phyloP scores from a whole-genome alignment of 169 alveolate genomes.

The Plasmodium blacklocki region DNA sequence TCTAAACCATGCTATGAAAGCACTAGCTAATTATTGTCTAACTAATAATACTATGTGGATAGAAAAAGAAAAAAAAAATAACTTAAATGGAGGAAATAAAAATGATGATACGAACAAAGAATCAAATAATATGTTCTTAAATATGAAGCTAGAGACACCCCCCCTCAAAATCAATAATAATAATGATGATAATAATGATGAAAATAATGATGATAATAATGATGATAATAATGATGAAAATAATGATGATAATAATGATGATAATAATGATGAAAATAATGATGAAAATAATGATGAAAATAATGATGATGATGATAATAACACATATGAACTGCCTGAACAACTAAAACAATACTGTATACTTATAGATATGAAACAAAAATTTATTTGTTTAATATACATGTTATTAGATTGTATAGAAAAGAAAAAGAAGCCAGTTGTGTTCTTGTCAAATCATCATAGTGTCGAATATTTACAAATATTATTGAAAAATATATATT shows the following conservation, averaged over 20 bases:
- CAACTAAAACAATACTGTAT: constrained; percentile 46
- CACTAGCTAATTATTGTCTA: constrained; percentile 85
- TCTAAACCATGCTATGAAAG: constrained; percentile 84
- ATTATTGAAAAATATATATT: constrained; percentile 75
- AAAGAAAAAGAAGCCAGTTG: constrained; percentile 49
- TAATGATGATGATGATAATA: neutral
- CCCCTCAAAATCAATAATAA: neutral
- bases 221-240: too few relatives aligned
- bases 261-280: too few relatives aligned
- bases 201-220: neutral
- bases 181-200: neutral
- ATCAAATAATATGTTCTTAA: neutral
- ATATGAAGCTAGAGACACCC: too few relatives aligned
- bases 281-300: neutral
- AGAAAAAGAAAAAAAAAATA: neutral
- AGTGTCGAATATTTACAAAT: constrained; percentile 78
- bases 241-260: neutral
- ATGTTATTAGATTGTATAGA: constrained; percentile 22
- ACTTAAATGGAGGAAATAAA: neutral
- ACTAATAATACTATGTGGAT: constrained; percentile 79
- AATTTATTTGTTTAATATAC: constrained; percentile 25
- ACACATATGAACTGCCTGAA: constrained; percentile 34
- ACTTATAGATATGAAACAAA: constrained; percentile 17
- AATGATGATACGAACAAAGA: neutral
- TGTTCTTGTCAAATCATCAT: constrained; percentile 83